Evolutionary conservation across 345 rosid species (phyloP).

Genomic region (Eucalyptus sp.): DNA sequence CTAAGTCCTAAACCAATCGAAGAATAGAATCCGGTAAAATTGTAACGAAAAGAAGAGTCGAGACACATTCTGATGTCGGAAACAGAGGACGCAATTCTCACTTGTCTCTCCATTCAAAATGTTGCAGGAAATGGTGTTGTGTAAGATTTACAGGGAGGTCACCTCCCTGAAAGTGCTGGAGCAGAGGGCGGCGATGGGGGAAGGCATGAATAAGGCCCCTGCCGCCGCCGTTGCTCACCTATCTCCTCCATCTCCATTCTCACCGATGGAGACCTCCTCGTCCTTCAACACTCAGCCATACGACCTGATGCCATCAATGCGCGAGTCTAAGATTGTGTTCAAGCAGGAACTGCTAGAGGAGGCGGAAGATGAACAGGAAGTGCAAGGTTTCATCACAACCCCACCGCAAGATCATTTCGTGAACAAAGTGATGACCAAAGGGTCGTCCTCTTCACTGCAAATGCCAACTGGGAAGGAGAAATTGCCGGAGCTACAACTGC

Average conservation of each 20-base stretch:
- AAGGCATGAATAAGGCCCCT: slow-evolving; percentile 22
- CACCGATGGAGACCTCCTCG: not conserved
- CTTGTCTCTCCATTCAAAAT: not conserved
- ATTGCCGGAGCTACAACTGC: slow-evolving; percentile 60
- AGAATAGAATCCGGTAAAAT: not conserved
- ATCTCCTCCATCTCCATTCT: not conserved
- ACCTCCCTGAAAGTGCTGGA: slow-evolving; percentile 79
- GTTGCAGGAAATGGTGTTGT: slow-evolving; percentile 73
- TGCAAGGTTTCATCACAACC: not conserved
- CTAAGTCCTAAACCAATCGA: not conserved
- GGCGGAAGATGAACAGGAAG: not conserved
- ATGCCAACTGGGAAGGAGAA: slow-evolving; percentile 26
- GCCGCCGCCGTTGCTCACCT: not conserved
- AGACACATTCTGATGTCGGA: not conserved
- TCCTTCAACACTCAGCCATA: not conserved
- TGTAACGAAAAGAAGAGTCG: not conserved
- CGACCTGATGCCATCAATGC: not conserved
- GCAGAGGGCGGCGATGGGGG: slow-evolving; percentile 72
- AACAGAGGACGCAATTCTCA: not conserved
- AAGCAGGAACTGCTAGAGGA: slow-evolving; percentile 26
- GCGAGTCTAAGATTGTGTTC: slow-evolving; percentile 5
- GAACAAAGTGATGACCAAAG: not conserved
- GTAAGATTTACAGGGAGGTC: slow-evolving; percentile 89
- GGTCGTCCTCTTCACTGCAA: slow-evolving; percentile 21
- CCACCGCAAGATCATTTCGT: not conserved